phyloP scores from a whole-genome alignment of 2,329 filamentous ascomycete genomes.

The Cryphonectria carpinicola region DNA sequence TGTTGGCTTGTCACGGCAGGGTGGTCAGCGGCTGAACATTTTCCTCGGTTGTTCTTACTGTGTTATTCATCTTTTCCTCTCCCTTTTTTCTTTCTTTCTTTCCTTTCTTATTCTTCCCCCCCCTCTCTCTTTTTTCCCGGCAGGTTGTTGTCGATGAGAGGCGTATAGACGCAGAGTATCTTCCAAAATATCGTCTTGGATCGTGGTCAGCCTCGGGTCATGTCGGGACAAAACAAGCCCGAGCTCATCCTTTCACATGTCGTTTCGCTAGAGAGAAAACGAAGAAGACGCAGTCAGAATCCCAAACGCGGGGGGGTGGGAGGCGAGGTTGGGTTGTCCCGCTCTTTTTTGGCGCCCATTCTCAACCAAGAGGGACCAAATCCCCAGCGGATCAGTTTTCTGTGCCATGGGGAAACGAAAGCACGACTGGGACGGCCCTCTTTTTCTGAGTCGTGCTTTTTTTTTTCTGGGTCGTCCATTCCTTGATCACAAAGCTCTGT shows the following conservation, averaged over 20 bases:
- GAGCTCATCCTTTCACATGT: neutral
- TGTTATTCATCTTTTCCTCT: neutral
- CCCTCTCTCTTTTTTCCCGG: neutral
- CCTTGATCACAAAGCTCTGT: neutral
- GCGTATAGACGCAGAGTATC: neutral
- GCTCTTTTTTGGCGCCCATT: neutral
- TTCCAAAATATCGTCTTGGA: neutral
- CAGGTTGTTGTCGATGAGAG: neutral
- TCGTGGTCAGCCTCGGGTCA: no score
- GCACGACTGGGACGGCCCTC: neutral
- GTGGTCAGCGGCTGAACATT: neutral
- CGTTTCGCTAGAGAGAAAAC: neutral
- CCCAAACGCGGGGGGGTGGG: constrained; percentile 11
- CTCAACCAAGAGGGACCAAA: no score
- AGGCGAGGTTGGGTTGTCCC: neutral
- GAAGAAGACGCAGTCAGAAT: neutral
- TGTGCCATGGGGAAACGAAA: constrained; percentile 15
- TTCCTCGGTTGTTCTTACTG: neutral
- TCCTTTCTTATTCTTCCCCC: no score
- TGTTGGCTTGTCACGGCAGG: neutral
- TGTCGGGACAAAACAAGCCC: neutral
- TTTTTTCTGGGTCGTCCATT: neutral
- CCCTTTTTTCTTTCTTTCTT: neutral
- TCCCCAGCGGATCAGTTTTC: neutral
- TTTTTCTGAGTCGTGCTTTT: constrained; percentile 4